Evolutionary conservation across 148 eudicot genomes (phyloP).

Genomic region (Heliosperma pusillum): DNA sequence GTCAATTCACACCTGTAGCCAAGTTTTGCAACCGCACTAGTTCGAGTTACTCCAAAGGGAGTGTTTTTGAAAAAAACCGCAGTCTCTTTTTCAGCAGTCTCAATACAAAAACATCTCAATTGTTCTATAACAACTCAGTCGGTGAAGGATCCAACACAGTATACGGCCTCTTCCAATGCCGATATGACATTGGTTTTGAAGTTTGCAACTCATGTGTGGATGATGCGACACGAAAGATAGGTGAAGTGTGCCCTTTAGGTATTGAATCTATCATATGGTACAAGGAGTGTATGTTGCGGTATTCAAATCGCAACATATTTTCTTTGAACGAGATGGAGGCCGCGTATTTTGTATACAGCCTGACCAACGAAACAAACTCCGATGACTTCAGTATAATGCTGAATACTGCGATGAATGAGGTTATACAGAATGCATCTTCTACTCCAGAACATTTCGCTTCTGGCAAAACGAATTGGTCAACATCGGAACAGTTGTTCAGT

Average conservation of each 20-base stretch:
- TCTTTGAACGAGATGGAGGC: neutral
- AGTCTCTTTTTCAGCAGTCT: conserved; percentile 4
- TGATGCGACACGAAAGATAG: neutral
- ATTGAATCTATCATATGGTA: conserved; percentile 14
- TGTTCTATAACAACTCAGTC: conserved; percentile 2
- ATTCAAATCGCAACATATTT: conserved; percentile 18
- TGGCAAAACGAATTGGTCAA: neutral
- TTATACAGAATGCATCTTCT: neutral
- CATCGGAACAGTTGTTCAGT: neutral
- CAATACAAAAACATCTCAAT: neutral
- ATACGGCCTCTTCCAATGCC: conserved; percentile 19
- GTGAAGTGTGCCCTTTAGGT: neutral
- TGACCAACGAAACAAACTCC: neutral
- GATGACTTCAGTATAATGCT: neutral
- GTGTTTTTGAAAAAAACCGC: conserved; percentile 13
- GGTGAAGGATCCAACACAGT: conserved; percentile 13
- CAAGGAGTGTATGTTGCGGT: conserved; percentile 18
- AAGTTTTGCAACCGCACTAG: neutral
- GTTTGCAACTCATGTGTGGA: conserved; percentile 16
- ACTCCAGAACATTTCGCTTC: conserved; percentile 1
- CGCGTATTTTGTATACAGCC: neutral
- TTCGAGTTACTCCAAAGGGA: neutral
- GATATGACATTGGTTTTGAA: neutral
- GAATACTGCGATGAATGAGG: neutral
- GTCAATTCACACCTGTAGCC: neutral